Base-by-base conservation (phyloP, 176 grass and related monocot species). In the Zoysia japonica region DNA sequence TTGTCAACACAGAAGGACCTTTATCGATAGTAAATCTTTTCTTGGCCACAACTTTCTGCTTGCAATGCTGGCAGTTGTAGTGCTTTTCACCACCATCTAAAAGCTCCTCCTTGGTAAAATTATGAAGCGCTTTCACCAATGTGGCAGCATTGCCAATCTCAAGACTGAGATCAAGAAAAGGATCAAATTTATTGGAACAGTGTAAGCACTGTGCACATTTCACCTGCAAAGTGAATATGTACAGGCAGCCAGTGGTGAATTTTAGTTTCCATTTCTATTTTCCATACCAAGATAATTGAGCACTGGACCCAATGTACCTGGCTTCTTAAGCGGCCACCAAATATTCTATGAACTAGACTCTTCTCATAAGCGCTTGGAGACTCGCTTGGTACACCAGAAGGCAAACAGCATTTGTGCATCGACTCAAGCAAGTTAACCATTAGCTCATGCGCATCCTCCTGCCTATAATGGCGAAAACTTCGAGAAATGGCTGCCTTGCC, bases 381-480 rank as follows among this genome's bases (percentile, higher is more conserved):
- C 70, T 91, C 81, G 52, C 65, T 90, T 64, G 88, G 86, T 56
- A 97, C 78, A 66, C 93, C 93, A 85, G 86, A 91, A 38, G 93
- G 88, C 80, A 97, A 83, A 84, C 86, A 93, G 6, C 80, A 93
- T 72, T 85, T 97, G 67, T 97, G 90, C 93, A 97, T 97, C 41
- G 86, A 93, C 78, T 97, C 88, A 3, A 97, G 86, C 71, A 97
- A 88, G 86, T 75, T 93, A 53, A 97, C 88, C 90, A 97, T 93
- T 80, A 93, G 89, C 47, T 97, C 93, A 5, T 97, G 93, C 5
- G 90, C 93, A 83, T 97, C 93, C 87, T 97, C 90, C 66, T 97
- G 90, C 81, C 90, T 93, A 19, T 56, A 90, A 70, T 80, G 80
- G 42, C 70, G 88, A 75, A 97, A 93, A 89, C 83, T 93, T 45